Evolutionary conservation across 495 filamentous ascomycete species (phyloP), one percentile per base, ranked within the genome.

Genomic region (Penicillium cosmopolitanum): DNA sequence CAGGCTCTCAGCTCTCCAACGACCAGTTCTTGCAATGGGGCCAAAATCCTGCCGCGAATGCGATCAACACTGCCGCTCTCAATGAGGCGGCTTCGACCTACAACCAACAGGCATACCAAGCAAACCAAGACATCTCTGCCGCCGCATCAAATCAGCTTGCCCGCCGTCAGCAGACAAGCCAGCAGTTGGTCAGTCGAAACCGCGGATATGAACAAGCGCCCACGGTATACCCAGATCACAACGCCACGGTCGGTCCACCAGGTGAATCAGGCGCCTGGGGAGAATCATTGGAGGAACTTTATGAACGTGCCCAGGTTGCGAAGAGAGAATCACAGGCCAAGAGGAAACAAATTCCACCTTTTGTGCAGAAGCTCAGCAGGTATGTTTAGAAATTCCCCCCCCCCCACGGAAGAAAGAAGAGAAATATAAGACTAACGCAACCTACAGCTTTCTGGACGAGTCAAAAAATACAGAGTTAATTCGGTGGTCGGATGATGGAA

Each of bases 351-450:
- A 98, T 99, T 36, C 96, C 95, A 3, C 95, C 95, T 11, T 99
- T 99, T 76, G 92, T 99, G 10, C 96, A 98, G 73, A 99, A 99
- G 72, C 74, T 99, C 58, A 96, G 92, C 87, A 98, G 95, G 95
- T 96, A 83, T 57, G 55, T 36, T 28, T 58, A 33, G 10, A 13
- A 2, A 1, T 10, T 47, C 1, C 23, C 3, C 16, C 16, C 3
- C 28, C 5, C 16, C 3, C 28, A 0, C 36, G 10, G 12, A 12
- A 15, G 47, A 28, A 7, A 4, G 15, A 50, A 50, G 33, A 18
- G 11, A 25, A 23, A 25, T n/a, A 38, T 31, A 31, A 8, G 5
- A 9, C 19, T 25, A 13, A 13, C 2, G 6, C 5, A 31, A 19
- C 40, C 34, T 33, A 40, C 65, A 98, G 95, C 71, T 98, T 99